Conservation (phyloP, 352 stramenopile genomes). For the Globisporangium mamillatum region DNA sequence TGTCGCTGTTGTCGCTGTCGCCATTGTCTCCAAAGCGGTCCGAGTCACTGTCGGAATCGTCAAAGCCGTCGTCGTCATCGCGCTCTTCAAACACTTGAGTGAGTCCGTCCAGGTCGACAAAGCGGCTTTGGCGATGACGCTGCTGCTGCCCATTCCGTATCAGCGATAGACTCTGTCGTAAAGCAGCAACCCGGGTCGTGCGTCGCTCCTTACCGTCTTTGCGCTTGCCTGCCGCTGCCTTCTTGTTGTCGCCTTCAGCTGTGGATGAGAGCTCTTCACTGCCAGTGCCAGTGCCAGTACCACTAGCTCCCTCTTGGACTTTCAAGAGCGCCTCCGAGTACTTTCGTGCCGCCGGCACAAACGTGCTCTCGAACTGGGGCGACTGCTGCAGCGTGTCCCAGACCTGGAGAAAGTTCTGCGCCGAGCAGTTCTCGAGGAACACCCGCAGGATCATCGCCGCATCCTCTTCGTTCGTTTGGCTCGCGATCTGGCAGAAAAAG, state of each 20-base stretch:
- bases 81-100: slow-evolving; percentile 50
- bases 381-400: slow-evolving; percentile 52
- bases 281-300: background rate
- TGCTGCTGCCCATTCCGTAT: background rate
- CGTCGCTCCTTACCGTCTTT: slow-evolving; percentile 1
- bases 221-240: slow-evolving; percentile 6
- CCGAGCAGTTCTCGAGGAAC: slow-evolving; percentile 33
- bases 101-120: slow-evolving; percentile 51
- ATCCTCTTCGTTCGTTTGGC: slow-evolving; percentile 48
- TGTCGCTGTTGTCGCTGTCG: slow-evolving; percentile 21
- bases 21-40: background rate
- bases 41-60: background rate
- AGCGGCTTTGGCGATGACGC: slow-evolving; percentile 20
- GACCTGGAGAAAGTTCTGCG: slow-evolving; percentile 36
- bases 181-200: background rate
- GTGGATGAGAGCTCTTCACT: background rate
- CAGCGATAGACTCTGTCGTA: slow-evolving; percentile 9
- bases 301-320: background rate
- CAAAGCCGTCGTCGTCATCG: slow-evolving; percentile 17
- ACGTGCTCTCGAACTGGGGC: slow-evolving; percentile 41
- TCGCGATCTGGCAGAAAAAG: slow-evolving; percentile 74
- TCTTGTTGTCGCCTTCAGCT: slow-evolving; percentile 4
- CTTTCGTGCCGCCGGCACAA: slow-evolving; percentile 26
- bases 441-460: slow-evolving; percentile 34
- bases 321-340: slow-evolving; percentile 17